Conservation (phyloP, 2,329 filamentous ascomycete species). For the Cladophialophora chaetospira region DNA sequence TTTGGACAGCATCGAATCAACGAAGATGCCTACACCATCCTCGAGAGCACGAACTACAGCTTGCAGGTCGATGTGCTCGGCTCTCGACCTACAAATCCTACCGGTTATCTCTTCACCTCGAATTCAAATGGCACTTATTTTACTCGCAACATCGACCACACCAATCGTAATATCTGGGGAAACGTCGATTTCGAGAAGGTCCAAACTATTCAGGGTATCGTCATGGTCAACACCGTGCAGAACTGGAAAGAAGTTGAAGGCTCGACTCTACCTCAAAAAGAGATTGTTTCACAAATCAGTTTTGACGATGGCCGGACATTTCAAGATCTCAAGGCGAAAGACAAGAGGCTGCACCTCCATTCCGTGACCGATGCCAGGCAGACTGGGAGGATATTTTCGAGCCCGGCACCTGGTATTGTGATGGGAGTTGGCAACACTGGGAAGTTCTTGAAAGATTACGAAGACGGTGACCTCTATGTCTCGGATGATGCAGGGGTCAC, state of each 20-base stretch:
- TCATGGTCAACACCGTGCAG: slow-evolving; percentile 83
- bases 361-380: slow-evolving; percentile 86
- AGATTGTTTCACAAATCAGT: slow-evolving; percentile 75
- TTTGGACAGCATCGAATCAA: slow-evolving; percentile 86
- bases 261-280: slow-evolving; percentile 60
- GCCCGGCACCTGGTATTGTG: slow-evolving; percentile 85
- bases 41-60: slow-evolving; percentile 97
- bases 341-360: slow-evolving; percentile 77
- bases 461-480: slow-evolving; percentile 77
- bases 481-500: slow-evolving; percentile 88
- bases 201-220: slow-evolving; percentile 85
- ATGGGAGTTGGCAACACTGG: slow-evolving; percentile 95
- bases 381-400: slow-evolving; percentile 85
- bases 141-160: slow-evolving; percentile 86
- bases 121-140: slow-evolving; percentile 98
- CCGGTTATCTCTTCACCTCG: slow-evolving; percentile 90
- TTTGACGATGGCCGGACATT: slow-evolving; percentile 95
- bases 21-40: slow-evolving; percentile 82
- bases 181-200: slow-evolving; percentile 96
- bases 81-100: slow-evolving; percentile 62
- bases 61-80: slow-evolving; percentile 94
- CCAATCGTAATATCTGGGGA: slow-evolving; percentile 75
- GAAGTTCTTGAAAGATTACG: slow-evolving; percentile 68
- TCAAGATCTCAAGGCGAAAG: slow-evolving; percentile 67
- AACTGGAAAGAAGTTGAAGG: slow-evolving; percentile 76